A percentile compares a stretch with the other conserved stretches of the same genome.
Conservation (phyloP, 768 basidiomycete genomes). For the Russula earlei region DNA sequence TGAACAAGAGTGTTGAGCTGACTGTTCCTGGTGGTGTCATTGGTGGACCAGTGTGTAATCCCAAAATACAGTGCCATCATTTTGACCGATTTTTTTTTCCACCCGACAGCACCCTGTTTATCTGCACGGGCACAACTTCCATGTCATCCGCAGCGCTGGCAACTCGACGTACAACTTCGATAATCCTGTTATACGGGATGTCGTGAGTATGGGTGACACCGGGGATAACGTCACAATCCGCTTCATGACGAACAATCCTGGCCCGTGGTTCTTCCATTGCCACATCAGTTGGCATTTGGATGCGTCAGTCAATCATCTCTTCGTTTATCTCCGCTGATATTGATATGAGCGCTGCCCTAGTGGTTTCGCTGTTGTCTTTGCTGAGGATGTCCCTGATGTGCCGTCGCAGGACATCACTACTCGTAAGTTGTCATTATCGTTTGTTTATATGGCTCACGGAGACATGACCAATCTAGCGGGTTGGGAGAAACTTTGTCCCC, state of each 20-base stretch:
- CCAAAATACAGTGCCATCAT: no score
- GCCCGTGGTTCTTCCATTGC: constrained; percentile 9
- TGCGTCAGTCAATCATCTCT: background rate
- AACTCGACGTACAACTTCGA: constrained; percentile 18
- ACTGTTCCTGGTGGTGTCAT: background rate
- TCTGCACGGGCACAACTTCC: constrained; percentile 18
- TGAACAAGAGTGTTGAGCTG: constrained; percentile 10
- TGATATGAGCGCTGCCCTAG: background rate
- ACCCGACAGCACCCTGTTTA: constrained; percentile 10
- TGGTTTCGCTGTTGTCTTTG: constrained; percentile 14
- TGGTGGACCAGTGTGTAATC: background rate
- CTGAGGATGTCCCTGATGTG: constrained; percentile 10
- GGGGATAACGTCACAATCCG: constrained; percentile 21
- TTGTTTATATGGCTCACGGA: background rate
- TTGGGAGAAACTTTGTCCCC: constrained; percentile 1
- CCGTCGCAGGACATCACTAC: background rate
- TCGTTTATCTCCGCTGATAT: background rate
- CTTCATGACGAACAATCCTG: constrained; percentile 24
- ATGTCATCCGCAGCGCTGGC: constrained; percentile 19
- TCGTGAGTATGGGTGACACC: constrained; percentile 10
- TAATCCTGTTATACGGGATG: constrained; percentile 17
- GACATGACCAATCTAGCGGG: background rate
- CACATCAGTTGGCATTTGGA: constrained; percentile 16
- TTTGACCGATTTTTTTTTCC: background rate
- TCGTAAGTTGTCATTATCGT: background rate